phyloP scores from a whole-genome alignment of 2,329 filamentous ascomycete species.

The Aureobasidium sp. region DNA sequence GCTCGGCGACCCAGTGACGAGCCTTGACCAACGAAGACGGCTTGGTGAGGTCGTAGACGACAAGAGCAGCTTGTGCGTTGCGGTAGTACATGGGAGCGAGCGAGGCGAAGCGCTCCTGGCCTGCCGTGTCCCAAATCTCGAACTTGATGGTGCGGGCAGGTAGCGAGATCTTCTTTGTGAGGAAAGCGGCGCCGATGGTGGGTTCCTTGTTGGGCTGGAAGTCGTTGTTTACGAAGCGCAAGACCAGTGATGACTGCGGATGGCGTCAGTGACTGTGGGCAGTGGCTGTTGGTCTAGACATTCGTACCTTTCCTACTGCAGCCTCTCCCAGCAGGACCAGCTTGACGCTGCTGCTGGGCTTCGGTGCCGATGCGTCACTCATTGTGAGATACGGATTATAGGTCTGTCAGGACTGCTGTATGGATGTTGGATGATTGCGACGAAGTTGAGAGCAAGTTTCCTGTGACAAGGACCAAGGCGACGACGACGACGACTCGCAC shows the following conservation, averaged over 20 bases:
- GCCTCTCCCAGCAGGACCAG: slow-evolving; percentile 95
- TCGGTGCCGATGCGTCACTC: slow-evolving; percentile 51
- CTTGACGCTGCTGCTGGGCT: slow-evolving; percentile 99
- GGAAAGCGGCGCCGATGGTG: slow-evolving; percentile 95
- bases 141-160: slow-evolving; percentile 69
- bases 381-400: background rate
- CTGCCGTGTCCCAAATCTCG: slow-evolving; percentile 92
- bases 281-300: background rate
- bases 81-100: slow-evolving; percentile 99
- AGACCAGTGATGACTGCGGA: slow-evolving; percentile 79
- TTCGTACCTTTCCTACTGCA: slow-evolving; percentile 85
- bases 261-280: slow-evolving; percentile 18
- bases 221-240: slow-evolving; percentile 98
- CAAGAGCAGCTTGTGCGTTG: slow-evolving; percentile 93
- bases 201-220: slow-evolving; percentile 99
- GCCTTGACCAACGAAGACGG: slow-evolving; percentile 91
- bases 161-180: slow-evolving; percentile 97
- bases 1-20: slow-evolving; percentile 96
- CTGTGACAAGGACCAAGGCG: background rate
- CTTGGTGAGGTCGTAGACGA: slow-evolving; percentile 98
- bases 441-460: background rate
- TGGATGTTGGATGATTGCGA: background rate
- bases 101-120: slow-evolving; percentile 93
- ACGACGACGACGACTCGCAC: background rate
- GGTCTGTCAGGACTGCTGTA: background rate